These are phyloP conservation scores for Phascolomyces articulosus DNA, from an alignment of 371 early-diverging fungal genomes.

Conservation along the genomic window DNA sequence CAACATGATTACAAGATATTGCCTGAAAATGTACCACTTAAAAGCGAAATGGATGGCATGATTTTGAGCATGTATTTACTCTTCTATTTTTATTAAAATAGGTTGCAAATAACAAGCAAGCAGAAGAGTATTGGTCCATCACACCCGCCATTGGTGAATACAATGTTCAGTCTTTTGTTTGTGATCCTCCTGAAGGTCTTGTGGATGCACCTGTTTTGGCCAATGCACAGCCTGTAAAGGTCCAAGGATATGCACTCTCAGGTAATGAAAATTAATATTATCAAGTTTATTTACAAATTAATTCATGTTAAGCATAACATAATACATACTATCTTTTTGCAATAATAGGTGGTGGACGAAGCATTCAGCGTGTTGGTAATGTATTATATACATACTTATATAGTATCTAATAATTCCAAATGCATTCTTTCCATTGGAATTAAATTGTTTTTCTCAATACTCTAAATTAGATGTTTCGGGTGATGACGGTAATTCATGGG, in stretches of 20 bases:
- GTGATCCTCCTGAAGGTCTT: slow-evolving; percentile 52
- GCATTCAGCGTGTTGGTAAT: slow-evolving; percentile 71
- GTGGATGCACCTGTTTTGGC: slow-evolving; percentile 9
- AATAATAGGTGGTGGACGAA: slow-evolving; percentile 57
- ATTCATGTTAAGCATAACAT: too few species aligned
- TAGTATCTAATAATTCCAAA: neutral
- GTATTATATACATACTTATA: neutral
- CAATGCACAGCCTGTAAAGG: slow-evolving; percentile 7
- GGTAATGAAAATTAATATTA: slow-evolving; percentile 26
- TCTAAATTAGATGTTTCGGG: slow-evolving; percentile 67
- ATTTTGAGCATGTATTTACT: too few species aligned
- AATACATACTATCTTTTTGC: too few species aligned
- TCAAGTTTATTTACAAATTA: too few species aligned
- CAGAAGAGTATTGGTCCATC: slow-evolving; percentile 51
- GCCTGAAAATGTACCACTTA: slow-evolving; percentile 68
- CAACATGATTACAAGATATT: slow-evolving; percentile 85
- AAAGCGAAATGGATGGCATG: too few species aligned
- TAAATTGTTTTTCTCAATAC: neutral
- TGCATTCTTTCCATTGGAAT: neutral
- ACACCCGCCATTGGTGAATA: slow-evolving; percentile 75
- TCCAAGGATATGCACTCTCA: slow-evolving; percentile 44
- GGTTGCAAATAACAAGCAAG: slow-evolving; percentile 43
- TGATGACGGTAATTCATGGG: slow-evolving; percentile 86
- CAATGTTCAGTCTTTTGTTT: slow-evolving; percentile 72
- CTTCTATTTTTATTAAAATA: too few species aligned